Percentiles rank a stretch among this genome's conserved stretches.
Evolutionary conservation across 2,329 filamentous ascomycete genomes (phyloP).

Genomic region (Colletotrichum falcatum): DNA sequence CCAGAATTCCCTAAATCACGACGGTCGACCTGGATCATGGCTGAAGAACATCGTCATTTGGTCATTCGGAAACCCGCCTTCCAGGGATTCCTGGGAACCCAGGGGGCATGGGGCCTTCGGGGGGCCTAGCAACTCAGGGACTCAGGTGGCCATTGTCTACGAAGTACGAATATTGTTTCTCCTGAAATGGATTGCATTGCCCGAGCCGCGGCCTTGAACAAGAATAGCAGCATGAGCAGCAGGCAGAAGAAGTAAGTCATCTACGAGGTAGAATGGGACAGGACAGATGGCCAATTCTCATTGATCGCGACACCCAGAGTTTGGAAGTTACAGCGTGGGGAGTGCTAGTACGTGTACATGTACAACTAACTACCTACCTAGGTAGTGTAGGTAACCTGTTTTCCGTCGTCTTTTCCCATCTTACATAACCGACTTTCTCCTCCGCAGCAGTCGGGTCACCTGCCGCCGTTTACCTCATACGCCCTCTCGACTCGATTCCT

Average conservation of each 20-base stretch:
- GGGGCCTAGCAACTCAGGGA: background rate
- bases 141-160: background rate
- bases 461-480: conserved; percentile 25
- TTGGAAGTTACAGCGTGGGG: background rate
- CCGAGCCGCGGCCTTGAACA: background rate
- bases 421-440: conserved; percentile 7
- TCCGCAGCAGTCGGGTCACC: background rate
- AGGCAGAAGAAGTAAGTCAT: too few relatives aligned
- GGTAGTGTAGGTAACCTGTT: background rate
- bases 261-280: background rate
- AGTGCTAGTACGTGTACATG: background rate
- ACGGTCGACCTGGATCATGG: conserved; percentile 33
- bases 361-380: background rate
- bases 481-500: conserved; percentile 34
- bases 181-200: conserved; percentile 6
- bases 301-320: background rate
- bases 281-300: conserved; percentile 19
- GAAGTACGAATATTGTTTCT: too few relatives aligned
- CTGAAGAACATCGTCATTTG: conserved; percentile 35
- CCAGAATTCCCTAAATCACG: conserved; percentile 23
- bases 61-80: conserved; percentile 1
- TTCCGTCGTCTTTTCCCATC: background rate
- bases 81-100: background rate
- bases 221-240: conserved; percentile 15
- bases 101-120: background rate